Conservation (phyloP, 2,329 filamentous ascomycete genomes). For the Pseudocercospora fijiensis region DNA sequence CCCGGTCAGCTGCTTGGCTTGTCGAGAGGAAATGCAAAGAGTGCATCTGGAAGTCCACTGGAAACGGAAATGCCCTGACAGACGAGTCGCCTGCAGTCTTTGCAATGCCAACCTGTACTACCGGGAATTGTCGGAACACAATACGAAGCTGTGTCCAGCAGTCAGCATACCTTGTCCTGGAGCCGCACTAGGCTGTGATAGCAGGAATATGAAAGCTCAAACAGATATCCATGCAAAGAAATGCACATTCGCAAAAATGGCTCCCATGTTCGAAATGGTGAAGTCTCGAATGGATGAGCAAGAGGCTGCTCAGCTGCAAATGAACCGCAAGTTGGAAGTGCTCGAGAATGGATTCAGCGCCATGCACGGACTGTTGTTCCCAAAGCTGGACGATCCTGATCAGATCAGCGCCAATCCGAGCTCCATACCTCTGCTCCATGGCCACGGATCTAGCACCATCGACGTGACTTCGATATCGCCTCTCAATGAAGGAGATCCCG, state of each 20-base stretch:
- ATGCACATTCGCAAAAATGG: slow-evolving; percentile 50
- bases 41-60: slow-evolving; percentile 51
- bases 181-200: slow-evolving; percentile 45
- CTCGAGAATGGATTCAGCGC: slow-evolving; percentile 47
- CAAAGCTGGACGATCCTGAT: slow-evolving; percentile 23
- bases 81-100: slow-evolving; percentile 45
- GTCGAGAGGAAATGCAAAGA: slow-evolving; percentile 54
- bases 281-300: slow-evolving; percentile 46
- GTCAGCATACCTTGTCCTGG: slow-evolving; percentile 47
- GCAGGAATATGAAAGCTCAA: slow-evolving; percentile 41
- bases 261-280: slow-evolving; percentile 46
- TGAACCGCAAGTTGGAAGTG: slow-evolving; percentile 47
- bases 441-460: slow-evolving; percentile 6
- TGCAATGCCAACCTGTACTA: slow-evolving; percentile 46
- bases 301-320: slow-evolving; percentile 44
- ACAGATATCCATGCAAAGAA: slow-evolving; percentile 43
- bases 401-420: slow-evolving; percentile 27
- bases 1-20: slow-evolving; percentile 53
- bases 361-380: slow-evolving; percentile 45
- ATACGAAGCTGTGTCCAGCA: slow-evolving; percentile 44
- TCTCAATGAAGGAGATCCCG: slow-evolving; percentile 6
- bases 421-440: slow-evolving; percentile 25
- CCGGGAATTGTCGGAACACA: slow-evolving; percentile 44
- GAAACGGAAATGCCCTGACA: slow-evolving; percentile 50
- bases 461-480: background rate